Evolutionary conservation across 805 yeast species (phyloP), one percentile per base, ranked within the genome.

Genomic region (Candida manassasensis): DNA sequence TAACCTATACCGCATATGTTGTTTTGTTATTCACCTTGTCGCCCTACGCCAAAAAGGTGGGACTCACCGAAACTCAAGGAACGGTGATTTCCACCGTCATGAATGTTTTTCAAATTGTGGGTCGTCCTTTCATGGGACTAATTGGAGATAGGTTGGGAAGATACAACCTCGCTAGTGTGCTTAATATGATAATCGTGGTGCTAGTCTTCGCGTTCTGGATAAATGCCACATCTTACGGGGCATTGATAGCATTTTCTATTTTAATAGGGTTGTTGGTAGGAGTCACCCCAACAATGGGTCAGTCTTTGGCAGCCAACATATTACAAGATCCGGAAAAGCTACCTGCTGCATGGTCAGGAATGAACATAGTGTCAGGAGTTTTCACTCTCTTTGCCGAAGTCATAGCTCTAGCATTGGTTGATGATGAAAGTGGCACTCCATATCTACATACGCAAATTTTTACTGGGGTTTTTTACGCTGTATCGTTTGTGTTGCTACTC

Each of bases 401-500:
- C 6, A 69, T 77, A 33, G 82, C 77, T 0, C 68, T 78, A 38
- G 65, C 75, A 2, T 49, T 77, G 31, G 61, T 64, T 18, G 32
- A 34, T 13, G 12, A 35, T 4, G 14, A 34, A 6, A 21, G 38
- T 18, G 11, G 36, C 4, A 41, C 45, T n/a, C 84, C 85, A 2
- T 81, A 72, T 44, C 55, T 73, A 22, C 69, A 79, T 43, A 67
- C 82, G 2, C 86, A 80, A 47, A 63, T 79, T 1, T 79, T 77
- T 50, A 70, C 77, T 4, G 86, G 84, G 2, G 47, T 66, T 13
- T 53, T 72, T 30, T 72, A 69, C 42, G 48, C 70, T n/a, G 55
- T 54, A 8, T 71, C 72, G 0, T 48, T 70, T 8, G 4, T 75
- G 3, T 38, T 75, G 18, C 54, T 72, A 36, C 39, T 75, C 2